A percentile compares a stretch with the other conserved stretches of the same genome.
phyloP scores from a whole-genome alignment of 495 filamentous ascomycete genomes.

The Aspergillus homomorphus region DNA sequence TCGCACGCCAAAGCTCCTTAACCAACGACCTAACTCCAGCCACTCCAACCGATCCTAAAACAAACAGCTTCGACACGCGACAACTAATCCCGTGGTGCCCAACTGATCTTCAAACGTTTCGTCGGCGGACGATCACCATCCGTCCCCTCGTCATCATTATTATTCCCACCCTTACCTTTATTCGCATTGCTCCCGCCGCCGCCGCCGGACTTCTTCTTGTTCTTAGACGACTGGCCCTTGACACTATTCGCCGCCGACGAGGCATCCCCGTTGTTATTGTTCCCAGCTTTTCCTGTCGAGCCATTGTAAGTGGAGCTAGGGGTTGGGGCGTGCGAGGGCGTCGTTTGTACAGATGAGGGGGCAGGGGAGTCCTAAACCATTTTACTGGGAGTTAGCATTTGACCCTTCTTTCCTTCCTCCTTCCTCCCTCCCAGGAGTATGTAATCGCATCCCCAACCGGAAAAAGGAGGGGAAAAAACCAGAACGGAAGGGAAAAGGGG shows the following conservation, averaged over 20 bases:
- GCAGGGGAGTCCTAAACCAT: slow-evolving; percentile 44
- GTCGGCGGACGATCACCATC: slow-evolving; percentile 43
- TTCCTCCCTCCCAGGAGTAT: no score
- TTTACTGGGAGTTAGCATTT: slow-evolving; percentile 10
- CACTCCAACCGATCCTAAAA: background rate
- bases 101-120: slow-evolving; percentile 53
- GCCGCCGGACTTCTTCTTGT: slow-evolving; percentile 40
- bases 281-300: slow-evolving; percentile 29
- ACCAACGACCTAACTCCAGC: background rate
- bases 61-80: background rate
- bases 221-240: slow-evolving; percentile 36
- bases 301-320: slow-evolving; percentile 43
- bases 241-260: slow-evolving; percentile 27
- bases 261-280: slow-evolving; percentile 24
- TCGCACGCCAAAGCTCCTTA: background rate
- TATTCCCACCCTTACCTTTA: slow-evolving; percentile 22
- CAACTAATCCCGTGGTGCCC: slow-evolving; percentile 40
- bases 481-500: slow-evolving; percentile 2
- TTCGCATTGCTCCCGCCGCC: slow-evolving; percentile 27
- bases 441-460: background rate
- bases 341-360: slow-evolving; percentile 47
- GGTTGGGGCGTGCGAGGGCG: slow-evolving; percentile 50
- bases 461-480: background rate
- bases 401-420: no score
- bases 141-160: slow-evolving; percentile 39